phyloP scores from a whole-genome alignment of 1,139 yeast species.

The Kazachstania sp. region DNA sequence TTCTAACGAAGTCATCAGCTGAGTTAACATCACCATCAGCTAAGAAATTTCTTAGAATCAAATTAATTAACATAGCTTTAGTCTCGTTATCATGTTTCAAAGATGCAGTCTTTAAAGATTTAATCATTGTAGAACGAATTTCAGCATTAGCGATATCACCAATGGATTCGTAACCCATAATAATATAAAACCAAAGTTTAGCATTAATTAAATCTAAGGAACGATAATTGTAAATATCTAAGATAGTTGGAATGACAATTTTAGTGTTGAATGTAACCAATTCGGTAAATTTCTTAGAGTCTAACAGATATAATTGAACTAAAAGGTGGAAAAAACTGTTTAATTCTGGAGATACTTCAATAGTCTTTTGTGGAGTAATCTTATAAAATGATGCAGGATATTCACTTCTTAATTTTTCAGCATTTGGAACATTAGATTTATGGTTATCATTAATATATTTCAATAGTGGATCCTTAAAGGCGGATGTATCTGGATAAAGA shows the following conservation, averaged over 20 bases:
- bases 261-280: slow-evolving; percentile 44
- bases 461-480: slow-evolving; percentile 40
- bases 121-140: slow-evolving; percentile 61
- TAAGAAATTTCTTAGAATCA: slow-evolving; percentile 73
- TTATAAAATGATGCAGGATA: slow-evolving; percentile 31
- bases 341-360: slow-evolving; percentile 58
- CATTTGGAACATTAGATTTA: slow-evolving; percentile 29
- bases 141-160: slow-evolving; percentile 39
- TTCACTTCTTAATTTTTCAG: slow-evolving; percentile 24
- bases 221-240: slow-evolving; percentile 66
- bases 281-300: slow-evolving; percentile 43
- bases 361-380: slow-evolving; percentile 18
- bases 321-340: slow-evolving; percentile 74
- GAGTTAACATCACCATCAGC: slow-evolving; percentile 72
- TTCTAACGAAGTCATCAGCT: slow-evolving; percentile 84
- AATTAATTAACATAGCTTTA: slow-evolving; percentile 75
- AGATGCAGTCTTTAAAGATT: slow-evolving; percentile 78
- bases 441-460: slow-evolving; percentile 33
- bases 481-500: slow-evolving; percentile 42
- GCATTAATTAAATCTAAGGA: slow-evolving; percentile 82
- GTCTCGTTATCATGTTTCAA: slow-evolving; percentile 90
- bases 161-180: slow-evolving; percentile 65
- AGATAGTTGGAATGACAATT: slow-evolving; percentile 43
- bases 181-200: slow-evolving; percentile 87
- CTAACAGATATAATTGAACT: slow-evolving; percentile 68